Conservation (phyloP, 169 alveolate species). For the Haemoproteus tartakovskyi region DNA sequence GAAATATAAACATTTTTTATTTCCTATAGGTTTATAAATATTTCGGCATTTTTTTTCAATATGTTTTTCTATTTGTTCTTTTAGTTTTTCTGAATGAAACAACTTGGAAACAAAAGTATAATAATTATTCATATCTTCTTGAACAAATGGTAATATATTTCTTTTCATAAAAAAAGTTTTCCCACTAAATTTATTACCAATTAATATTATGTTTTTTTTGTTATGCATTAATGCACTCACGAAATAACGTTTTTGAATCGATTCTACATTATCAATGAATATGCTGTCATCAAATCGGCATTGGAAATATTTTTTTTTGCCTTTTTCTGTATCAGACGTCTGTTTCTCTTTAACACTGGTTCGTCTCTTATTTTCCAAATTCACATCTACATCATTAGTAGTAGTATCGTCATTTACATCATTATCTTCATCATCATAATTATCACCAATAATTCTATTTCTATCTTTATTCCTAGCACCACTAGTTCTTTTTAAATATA, state of each 20-base stretch:
- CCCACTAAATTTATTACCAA: slow-evolving; percentile 64
- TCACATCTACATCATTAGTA: too few relatives aligned
- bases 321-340: slow-evolving; percentile 19
- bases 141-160: slow-evolving; percentile 47
- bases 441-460: neutral
- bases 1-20: slow-evolving; percentile 46
- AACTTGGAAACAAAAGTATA: slow-evolving; percentile 55
- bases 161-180: slow-evolving; percentile 64
- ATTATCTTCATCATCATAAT: slow-evolving; percentile 4
- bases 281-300: slow-evolving; percentile 45
- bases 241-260: slow-evolving; percentile 52
- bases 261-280: slow-evolving; percentile 63
- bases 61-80: slow-evolving; percentile 56
- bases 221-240: slow-evolving; percentile 53
- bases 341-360: too few relatives aligned
- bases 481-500: too few relatives aligned
- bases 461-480: neutral
- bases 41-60: slow-evolving; percentile 64
- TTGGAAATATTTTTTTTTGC: slow-evolving; percentile 49
- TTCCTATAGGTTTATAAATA: slow-evolving; percentile 56
- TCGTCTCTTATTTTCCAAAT: too few relatives aligned
- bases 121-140: slow-evolving; percentile 54
- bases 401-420: slow-evolving; percentile 15
- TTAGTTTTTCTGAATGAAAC: slow-evolving; percentile 33
- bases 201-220: slow-evolving; percentile 39